Evolutionary conservation across 257 asterid species (phyloP), one percentile per base, ranked within the genome.

Genomic region (Asclepias syriaca): DNA sequence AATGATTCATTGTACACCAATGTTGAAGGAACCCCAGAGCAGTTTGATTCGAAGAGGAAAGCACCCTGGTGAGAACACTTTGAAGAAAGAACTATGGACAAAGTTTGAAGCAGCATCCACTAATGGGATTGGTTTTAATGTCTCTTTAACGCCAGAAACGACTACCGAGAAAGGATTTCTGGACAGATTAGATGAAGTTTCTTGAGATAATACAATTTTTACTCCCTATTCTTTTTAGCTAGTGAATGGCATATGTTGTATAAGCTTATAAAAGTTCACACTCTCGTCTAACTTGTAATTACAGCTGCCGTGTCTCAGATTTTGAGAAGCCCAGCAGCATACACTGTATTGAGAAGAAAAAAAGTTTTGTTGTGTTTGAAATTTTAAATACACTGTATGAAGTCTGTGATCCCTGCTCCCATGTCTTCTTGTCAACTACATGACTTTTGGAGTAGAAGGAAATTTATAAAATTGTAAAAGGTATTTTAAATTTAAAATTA

Each of bases 31-130:
- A 74, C 83, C 87, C 1, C 80, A 80, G 77, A 82, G 81, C 85
- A 82, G 70, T 66, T 29, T 29, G 34, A 71, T 84, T 54, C 78
- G 74, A 75, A 72, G 22, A 56, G 89, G 94, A 70, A 90, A 82
- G 77, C 97, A 74, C 66, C 96, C 96, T 3, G 99, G 99, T 75
- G 99, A 95, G 85, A 90, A 89, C 85, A 95, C 99, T n/a, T 83
- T 95, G 68, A 95, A 95, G 94, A 92, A 79, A 74, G 99, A 95
- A 69, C 84, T 95, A 0, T 95, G 99, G 98, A 75, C 83, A 19
- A 86, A 71, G 79, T 95, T 95, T 77, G 99, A 95, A 72, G 99
- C 92, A 71, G 99, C 92, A 51, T 83, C 96, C 0, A 69, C 81
- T 64, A 75, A 72, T 78, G 91, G 76, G 56, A 71, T 78, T 61